Conservation (phyloP, 1,284 basidiomycete species). For the Phlebopus sp. region DNA sequence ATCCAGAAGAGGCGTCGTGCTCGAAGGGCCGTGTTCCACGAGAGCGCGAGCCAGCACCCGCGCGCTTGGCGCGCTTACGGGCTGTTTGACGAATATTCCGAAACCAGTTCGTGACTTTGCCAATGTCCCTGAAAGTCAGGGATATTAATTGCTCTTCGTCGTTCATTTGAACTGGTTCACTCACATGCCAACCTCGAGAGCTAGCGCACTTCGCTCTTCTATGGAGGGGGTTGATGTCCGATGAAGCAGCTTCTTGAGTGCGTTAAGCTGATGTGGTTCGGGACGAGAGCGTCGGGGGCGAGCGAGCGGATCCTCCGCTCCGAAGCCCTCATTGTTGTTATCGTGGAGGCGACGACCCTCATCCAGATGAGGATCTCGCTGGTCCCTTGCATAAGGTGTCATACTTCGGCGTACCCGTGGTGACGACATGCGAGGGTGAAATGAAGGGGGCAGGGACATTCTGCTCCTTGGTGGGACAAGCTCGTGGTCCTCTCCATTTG, state of each 20-base stretch:
- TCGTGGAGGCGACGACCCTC: constrained; percentile 32
- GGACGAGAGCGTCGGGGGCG: constrained; percentile 69
- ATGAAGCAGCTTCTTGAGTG: constrained; percentile 63
- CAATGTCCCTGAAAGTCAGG: constrained; percentile 58
- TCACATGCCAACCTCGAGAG: constrained; percentile 70
- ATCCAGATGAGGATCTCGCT: constrained; percentile 27
- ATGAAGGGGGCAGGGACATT: constrained; percentile 32
- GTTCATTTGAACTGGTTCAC: constrained; percentile 22
- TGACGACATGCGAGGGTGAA: constrained; percentile 28
- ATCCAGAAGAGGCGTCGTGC: constrained; percentile 50
- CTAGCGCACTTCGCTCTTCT: constrained; percentile 69
- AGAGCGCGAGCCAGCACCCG: constrained; percentile 39
- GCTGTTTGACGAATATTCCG: constrained; percentile 74
- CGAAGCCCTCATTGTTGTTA: constrained; percentile 19
- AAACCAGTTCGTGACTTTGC: constrained; percentile 86
- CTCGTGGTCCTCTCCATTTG: constrained; percentile 28
- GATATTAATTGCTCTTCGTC: constrained; percentile 13
- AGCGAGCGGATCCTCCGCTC: constrained; percentile 31
- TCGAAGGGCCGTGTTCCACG: constrained; percentile 45
- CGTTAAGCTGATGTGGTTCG: constrained; percentile 71
- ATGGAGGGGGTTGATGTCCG: constrained; percentile 74
- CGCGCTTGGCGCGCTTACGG: constrained; percentile 56
- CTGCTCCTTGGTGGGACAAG: constrained; percentile 22
- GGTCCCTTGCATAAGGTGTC: constrained; percentile 42
- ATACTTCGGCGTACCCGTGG: constrained; percentile 41